Evolutionary conservation across 768 basidiomycete genomes (phyloP), one percentile per base, ranked within the genome.

Genomic region (Rickenella mellea): DNA sequence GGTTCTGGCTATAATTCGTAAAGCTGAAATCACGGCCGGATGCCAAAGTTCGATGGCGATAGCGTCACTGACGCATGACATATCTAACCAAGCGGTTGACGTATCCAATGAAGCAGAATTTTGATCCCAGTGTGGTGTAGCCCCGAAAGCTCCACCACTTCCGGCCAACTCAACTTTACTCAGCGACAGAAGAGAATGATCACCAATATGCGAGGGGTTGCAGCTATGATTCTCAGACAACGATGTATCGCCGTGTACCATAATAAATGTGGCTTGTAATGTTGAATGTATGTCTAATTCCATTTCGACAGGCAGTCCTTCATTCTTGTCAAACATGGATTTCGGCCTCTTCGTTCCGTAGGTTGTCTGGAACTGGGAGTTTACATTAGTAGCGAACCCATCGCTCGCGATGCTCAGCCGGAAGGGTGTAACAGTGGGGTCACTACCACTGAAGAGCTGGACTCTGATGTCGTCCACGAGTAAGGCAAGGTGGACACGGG

Each of bases 11-110:
- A n/a, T n/a, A n/a, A n/a, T n/a, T n/a, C n/a, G n/a, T n/a, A n/a
- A n/a, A n/a, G n/a, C n/a, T n/a, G n/a, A n/a, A n/a, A n/a, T 59
- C 26, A 76, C 76, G 30, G 67, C 64, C 4, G 72, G 72, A 32
- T 80, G 72, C 80, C 81, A 86, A 5, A 87, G 60, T 51, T 87
- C 78, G 39, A 81, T 45, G 35, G 73, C 69, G n/a, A 83, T 56
- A 6, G 69, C 70, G 48, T 84, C 81, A 8, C 76, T 64, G 3
- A 68, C 67, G 28, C 69, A 57, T 42, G 69, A 67, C 15, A 78
- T 51, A 35, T 77, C 67, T 2, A 71, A 49, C 45, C 70, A 61
- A 19, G 62, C 43, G 0, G 78, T 71, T 4, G 59, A 57, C 22
- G 63, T 46, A 43, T 72, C 64, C 37, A 80, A 50, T 14, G 62